Base-by-base conservation (phyloP, 805 yeast genomes). In the Cyberlindnera mississippiensis region DNA sequence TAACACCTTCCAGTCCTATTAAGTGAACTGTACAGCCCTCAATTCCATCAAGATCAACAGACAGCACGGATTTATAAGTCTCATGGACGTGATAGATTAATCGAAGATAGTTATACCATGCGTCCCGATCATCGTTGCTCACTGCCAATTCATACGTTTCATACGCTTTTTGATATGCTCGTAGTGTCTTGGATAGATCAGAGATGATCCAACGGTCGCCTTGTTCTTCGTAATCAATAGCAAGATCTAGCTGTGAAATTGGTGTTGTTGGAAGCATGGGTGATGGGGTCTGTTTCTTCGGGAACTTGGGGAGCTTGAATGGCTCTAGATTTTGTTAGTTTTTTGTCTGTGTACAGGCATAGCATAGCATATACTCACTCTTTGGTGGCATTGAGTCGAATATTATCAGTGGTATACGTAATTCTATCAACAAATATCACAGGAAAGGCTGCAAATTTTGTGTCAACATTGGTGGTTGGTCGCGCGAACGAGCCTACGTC, bases 121-220 rank as follows among this genome's bases (percentile, higher is more conserved):
- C 66, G 55, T 82, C 87, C 20, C 10, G 41, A 32, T 20, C 38
- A 19, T 15, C 43, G 29, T 18, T 37, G 19, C n/a, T 20, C 20
- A 22, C 35, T 4, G 79, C 71, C 27, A 51, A 50, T 3, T 46
- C 40, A 51, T 82, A 82, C 32, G 58, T 50, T 10, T 55, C 57
- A 46, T 67, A 74, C 0, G 88, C 82, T 38, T 71, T 63, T 49
- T 80, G 81, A 56, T 81, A 83, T 49, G 82, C 82, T 30, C 90
- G 58, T 11, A 83, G 58, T 0, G 81, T 75, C 49, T 84, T 83
- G 10, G 83, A 63, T 6, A 81, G 56, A 51, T 83, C 90, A 0
- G 86, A 77, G 1, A 76, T 67, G 6, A 77, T 57, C 88, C 89
- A 84, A 35, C 90, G 59, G 53, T 83, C 90, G 0, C 87, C 91